Percentiles rank a stretch among this genome's conserved stretches.
Conservation (phyloP, 2,329 filamentous ascomycete species). For the Parasarocladium wereldwijsianum region DNA sequence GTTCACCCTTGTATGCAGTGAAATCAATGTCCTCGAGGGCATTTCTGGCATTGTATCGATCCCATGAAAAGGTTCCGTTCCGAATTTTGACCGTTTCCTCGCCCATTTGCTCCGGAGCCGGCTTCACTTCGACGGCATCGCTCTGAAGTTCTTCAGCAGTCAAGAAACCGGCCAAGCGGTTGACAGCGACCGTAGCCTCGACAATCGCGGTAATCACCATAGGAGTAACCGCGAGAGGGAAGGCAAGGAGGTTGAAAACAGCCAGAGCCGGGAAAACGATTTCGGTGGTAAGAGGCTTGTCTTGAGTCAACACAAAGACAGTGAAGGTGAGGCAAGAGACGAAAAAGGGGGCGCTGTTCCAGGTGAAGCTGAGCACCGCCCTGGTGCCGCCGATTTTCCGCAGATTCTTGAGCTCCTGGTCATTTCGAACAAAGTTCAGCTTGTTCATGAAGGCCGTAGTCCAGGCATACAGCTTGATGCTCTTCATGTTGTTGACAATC, state of each 20-base stretch:
- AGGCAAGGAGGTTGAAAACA: constrained; percentile 90
- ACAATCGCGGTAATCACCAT: constrained; percentile 98
- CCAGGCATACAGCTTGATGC: constrained; percentile 98
- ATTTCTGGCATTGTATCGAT: constrained; percentile 59
- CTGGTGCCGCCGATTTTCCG: constrained; percentile 92
- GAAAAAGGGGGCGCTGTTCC: constrained; percentile 93
- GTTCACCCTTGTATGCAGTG: constrained; percentile 78
- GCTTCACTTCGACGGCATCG: constrained; percentile 60
- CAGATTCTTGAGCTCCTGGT: constrained; percentile 86
- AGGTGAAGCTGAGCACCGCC: constrained; percentile 91
- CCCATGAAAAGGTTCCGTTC: constrained; percentile 88
- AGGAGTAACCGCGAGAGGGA: constrained; percentile 82
- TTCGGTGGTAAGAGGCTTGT: constrained; percentile 73
- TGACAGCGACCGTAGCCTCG: constrained; percentile 85
- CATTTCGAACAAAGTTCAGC: constrained; percentile 89
- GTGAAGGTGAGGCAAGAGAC: constrained; percentile 95
- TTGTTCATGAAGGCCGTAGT: constrained; percentile 95
- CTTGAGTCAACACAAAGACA: constrained; percentile 76
- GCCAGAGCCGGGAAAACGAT: constrained; percentile 89
- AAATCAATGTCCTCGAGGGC: constrained; percentile 76
- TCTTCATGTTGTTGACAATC: constrained; percentile 99
- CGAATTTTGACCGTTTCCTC: constrained; percentile 76
- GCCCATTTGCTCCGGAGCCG: constrained; percentile 58
- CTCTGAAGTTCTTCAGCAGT: constrained; percentile 78
- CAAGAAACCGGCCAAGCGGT: constrained; percentile 72